phyloP scores from a whole-genome alignment of 441 rosid genomes.

The Erysimum pusillum region DNA sequence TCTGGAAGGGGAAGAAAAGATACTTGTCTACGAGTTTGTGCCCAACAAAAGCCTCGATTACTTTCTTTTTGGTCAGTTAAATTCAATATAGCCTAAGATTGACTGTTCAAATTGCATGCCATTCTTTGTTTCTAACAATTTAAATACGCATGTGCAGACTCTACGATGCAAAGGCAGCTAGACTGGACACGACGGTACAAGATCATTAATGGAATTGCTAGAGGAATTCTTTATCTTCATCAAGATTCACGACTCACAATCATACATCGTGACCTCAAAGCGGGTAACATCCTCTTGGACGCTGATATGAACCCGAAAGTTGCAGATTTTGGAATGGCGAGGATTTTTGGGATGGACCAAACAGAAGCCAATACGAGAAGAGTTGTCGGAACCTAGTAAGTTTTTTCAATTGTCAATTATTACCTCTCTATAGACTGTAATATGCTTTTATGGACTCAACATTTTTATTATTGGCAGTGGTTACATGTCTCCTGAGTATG shows the following conservation, averaged over 20 bases:
- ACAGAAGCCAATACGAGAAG: conserved; percentile 50
- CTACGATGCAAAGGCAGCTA: conserved; percentile 41
- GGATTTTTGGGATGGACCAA: conserved; percentile 51
- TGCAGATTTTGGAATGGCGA: conserved; percentile 69
- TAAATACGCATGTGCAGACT: conserved; percentile 42
- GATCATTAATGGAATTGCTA: conserved; percentile 52
- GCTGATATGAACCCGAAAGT: conserved; percentile 57
- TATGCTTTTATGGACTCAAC: too few relatives aligned
- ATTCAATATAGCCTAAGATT: too few relatives aligned
- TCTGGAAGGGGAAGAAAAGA: conserved; percentile 57
- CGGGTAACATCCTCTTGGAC: conserved; percentile 58
- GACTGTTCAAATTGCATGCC: too few relatives aligned
- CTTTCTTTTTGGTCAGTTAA: conserved; percentile 61
- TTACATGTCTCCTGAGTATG: conserved; percentile 62
- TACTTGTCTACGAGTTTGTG: conserved; percentile 64
- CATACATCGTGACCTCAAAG: conserved; percentile 67
- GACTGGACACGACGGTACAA: conserved; percentile 58
- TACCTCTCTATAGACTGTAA: too few relatives aligned
- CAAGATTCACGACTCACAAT: conserved; percentile 61
- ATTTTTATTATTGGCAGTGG: conserved; percentile 56
- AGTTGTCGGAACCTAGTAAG: conserved; percentile 66
- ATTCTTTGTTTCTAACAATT: too few relatives aligned
- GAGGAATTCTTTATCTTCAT: conserved; percentile 62
- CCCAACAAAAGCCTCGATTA: conserved; percentile 62
- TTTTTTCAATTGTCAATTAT: too few relatives aligned